A percentile compares a stretch with the other conserved stretches of the same genome.
These are phyloP conservation scores for Rhizophora apiculata DNA, from an alignment of 345 rosid genomes.

Conservation along the genomic window DNA sequence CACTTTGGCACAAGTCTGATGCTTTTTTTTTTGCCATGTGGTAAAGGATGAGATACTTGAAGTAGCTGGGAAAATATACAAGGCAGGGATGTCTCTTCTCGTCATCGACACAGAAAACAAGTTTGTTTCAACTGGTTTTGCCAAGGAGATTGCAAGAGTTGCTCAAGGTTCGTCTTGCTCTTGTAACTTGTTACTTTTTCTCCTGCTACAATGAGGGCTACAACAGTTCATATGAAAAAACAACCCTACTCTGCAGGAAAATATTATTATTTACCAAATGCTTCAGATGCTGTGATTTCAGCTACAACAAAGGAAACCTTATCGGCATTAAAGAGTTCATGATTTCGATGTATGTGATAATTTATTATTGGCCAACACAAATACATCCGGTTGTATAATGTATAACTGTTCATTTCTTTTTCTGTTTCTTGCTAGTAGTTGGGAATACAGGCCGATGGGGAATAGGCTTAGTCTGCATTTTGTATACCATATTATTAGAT, in stretches of 20 bases:
- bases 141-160: constrained; percentile 94
- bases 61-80: constrained; percentile 85
- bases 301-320: constrained; percentile 84
- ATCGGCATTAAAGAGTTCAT: constrained; percentile 72
- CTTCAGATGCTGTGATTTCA: constrained; percentile 94
- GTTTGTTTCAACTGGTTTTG: constrained; percentile 96
- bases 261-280: constrained; percentile 96
- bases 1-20: background rate
- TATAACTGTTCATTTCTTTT: too few relatives aligned
- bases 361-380: too few relatives aligned
- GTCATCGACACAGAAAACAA: constrained; percentile 97
- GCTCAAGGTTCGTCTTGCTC: constrained; percentile 64
- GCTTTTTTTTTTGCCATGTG: background rate
- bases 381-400: too few relatives aligned
- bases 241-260: constrained; percentile 51
- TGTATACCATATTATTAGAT: too few relatives aligned
- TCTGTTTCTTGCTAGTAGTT: too few relatives aligned
- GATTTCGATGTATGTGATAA: background rate
- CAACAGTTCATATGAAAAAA: background rate
- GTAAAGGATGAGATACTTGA: constrained; percentile 90
- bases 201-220: too few relatives aligned
- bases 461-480: too few relatives aligned
- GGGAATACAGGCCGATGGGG: too few relatives aligned
- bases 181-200: background rate
- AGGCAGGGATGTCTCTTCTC: constrained; percentile 90